phyloP scores from a whole-genome alignment of 257 asterid species.

The Cruciata laevipes region DNA sequence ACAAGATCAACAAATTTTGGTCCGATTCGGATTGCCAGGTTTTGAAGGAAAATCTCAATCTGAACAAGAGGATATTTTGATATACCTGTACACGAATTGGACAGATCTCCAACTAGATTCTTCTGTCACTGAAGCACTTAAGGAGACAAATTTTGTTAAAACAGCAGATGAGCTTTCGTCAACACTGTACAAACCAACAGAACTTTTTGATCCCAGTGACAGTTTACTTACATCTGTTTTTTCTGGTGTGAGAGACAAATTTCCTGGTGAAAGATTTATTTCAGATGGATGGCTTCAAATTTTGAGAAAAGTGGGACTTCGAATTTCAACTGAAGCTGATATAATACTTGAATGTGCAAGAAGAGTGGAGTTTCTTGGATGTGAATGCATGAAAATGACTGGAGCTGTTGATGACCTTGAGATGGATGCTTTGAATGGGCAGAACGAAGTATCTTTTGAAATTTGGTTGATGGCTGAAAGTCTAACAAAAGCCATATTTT shows the following conservation, averaged over 20 bases:
- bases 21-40: slow-evolving; percentile 76
- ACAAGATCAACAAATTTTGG: slow-evolving; percentile 70
- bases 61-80: slow-evolving; percentile 87
- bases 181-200: slow-evolving; percentile 52
- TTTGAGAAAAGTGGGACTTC: slow-evolving; percentile 77
- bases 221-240: slow-evolving; percentile 66
- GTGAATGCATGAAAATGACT: slow-evolving; percentile 48
- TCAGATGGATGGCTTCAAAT: slow-evolving; percentile 83
- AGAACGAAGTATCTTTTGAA: slow-evolving; percentile 71
- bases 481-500: slow-evolving; percentile 63
- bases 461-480: slow-evolving; percentile 84
- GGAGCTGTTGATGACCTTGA: slow-evolving; percentile 51
- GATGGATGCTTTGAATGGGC: slow-evolving; percentile 42
- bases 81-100: slow-evolving; percentile 76
- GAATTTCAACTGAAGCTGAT: slow-evolving; percentile 75
- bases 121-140: slow-evolving; percentile 63
- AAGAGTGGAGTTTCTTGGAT: slow-evolving; percentile 90
- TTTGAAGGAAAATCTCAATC: slow-evolving; percentile 57
- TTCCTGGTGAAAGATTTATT: slow-evolving; percentile 90
- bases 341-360: slow-evolving; percentile 82
- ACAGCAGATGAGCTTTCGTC: slow-evolving; percentile 67
- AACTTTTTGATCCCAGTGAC: slow-evolving; percentile 84
- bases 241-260: slow-evolving; percentile 67
- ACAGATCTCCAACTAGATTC: slow-evolving; percentile 69
- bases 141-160: slow-evolving; percentile 67